phyloP scores from a whole-genome alignment of 1,284 basidiomycete genomes.

The Malassezia vespertilionis region DNA sequence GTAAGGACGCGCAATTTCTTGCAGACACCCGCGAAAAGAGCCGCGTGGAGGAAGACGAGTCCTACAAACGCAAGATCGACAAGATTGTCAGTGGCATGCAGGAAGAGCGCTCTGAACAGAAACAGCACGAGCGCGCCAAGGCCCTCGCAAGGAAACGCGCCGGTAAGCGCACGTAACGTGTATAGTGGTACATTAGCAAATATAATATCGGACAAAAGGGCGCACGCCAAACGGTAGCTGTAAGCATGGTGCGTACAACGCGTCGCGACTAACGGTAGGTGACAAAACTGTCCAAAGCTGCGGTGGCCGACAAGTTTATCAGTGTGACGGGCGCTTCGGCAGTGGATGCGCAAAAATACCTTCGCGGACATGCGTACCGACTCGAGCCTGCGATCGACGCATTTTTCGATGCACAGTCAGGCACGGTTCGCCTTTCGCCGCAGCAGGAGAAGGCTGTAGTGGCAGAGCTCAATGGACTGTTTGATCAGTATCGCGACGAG shows the following conservation, averaged over 20 bases:
- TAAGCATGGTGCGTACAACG: neutral
- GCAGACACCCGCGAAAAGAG: conserved; percentile 64
- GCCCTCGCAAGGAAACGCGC: conserved; percentile 51
- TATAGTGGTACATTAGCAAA: neutral
- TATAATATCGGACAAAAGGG: neutral
- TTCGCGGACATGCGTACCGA: neutral
- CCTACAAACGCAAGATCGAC: conserved; percentile 53
- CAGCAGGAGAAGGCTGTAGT: conserved; percentile 26
- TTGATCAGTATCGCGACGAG: conserved; percentile 57
- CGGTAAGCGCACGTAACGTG: conserved; percentile 17
- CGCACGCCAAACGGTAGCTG: neutral
- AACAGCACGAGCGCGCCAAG: conserved; percentile 59
- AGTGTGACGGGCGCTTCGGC: conserved; percentile 3
- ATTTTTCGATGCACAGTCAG: neutral
- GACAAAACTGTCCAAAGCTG: conserved; percentile 5
- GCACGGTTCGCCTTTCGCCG: neutral
- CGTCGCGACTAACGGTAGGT: neutral
- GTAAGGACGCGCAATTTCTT: conserved; percentile 88
- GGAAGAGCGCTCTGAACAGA: conserved; percentile 86
- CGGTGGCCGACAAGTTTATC: conserved; percentile 3
- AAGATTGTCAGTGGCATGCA: conserved; percentile 71
- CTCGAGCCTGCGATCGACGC: conserved; percentile 14
- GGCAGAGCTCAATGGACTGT: conserved; percentile 55
- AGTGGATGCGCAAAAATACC: conserved; percentile 9
- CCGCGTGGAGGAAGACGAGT: conserved; percentile 65